Percentiles rank a stretch among this genome's conserved stretches.
Conservation (phyloP, 1,139 yeast genomes). For the Protomyces pachydermus region DNA sequence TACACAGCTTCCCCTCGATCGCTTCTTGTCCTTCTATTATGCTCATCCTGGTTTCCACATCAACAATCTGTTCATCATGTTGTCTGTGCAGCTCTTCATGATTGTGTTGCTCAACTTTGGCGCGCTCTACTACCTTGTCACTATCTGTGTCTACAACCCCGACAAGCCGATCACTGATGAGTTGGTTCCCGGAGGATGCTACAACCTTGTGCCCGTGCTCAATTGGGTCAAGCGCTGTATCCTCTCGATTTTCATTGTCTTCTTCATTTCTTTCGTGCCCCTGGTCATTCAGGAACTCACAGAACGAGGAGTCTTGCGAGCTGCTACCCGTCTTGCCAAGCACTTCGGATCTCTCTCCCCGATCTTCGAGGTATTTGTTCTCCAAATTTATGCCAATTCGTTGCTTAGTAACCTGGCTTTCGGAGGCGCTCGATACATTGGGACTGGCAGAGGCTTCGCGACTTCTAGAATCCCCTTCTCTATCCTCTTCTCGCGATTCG, state of each 20-base stretch:
- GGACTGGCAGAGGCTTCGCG: slow-evolving; percentile 99
- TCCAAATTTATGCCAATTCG: slow-evolving; percentile 94
- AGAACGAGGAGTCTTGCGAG: slow-evolving; percentile 97
- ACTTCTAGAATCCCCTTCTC: slow-evolving; percentile 98
- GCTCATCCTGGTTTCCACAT: slow-evolving; percentile 99
- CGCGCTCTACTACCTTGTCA: slow-evolving; percentile 83
- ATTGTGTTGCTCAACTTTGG: slow-evolving; percentile 87
- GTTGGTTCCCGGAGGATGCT: slow-evolving; percentile 85
- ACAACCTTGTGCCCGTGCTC: slow-evolving; percentile 80
- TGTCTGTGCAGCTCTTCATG: slow-evolving; percentile 89
- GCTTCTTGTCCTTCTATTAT: slow-evolving; percentile 94
- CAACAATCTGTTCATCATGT: slow-evolving; percentile 90
- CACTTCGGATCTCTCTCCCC: slow-evolving; percentile 89
- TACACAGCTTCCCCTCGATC: slow-evolving; percentile 92
- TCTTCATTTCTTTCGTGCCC: slow-evolving; percentile 95
- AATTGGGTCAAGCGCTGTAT: slow-evolving; percentile 98
- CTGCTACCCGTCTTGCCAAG: slow-evolving; percentile 82
- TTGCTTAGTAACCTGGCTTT: slow-evolving; percentile 85
- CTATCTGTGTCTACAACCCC: slow-evolving; percentile 75
- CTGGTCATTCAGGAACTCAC: slow-evolving; percentile 93
- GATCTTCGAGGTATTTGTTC: slow-evolving; percentile 95
- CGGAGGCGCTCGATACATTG: slow-evolving; percentile 99
- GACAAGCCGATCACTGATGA: slow-evolving; percentile 83
- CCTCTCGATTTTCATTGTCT: slow-evolving; percentile 94
- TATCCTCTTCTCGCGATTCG: slow-evolving; percentile 90